Evolutionary conservation across 306 rosid species (phyloP).

Genomic region (Rubus parviflorus): DNA sequence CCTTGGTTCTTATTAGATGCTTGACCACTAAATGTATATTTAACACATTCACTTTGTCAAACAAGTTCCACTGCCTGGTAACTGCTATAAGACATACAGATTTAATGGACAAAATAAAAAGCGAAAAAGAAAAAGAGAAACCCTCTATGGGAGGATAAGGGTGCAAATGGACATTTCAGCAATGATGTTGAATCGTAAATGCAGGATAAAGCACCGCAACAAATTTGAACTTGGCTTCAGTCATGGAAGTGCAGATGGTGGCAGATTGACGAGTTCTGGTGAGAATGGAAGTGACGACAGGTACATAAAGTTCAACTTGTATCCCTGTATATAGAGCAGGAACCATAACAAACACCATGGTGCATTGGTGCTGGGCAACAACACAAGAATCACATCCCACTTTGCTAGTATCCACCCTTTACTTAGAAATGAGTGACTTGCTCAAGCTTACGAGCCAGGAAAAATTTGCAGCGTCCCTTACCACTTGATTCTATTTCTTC

Average conservation of each 20-base stretch:
- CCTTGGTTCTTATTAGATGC: too few relatives aligned
- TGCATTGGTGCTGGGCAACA: too few relatives aligned
- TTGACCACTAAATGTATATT: too few relatives aligned
- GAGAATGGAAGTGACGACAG: constrained; percentile 30
- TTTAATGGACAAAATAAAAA: too few relatives aligned
- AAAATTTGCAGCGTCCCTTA: constrained; percentile 81
- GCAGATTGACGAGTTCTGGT: constrained; percentile 22
- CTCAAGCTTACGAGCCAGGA: constrained; percentile 81
- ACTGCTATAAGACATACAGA: neutral
- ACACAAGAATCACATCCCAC: constrained; percentile 30
- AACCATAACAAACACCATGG: constrained; percentile 36
- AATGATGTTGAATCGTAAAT: neutral
- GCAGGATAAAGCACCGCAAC: constrained; percentile 24
- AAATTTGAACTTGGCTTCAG: constrained; percentile 37
- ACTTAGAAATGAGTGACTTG: constrained; percentile 55
- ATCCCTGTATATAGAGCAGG: constrained; percentile 69
- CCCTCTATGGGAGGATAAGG: constrained; percentile 13
- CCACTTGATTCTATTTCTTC: constrained; percentile 91
- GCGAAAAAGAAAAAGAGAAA: neutral
- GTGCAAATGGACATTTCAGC: constrained; percentile 4
- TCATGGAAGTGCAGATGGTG: constrained; percentile 33
- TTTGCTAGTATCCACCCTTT: constrained; percentile 31
- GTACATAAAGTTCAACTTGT: constrained; percentile 32
- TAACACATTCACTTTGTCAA: neutral
- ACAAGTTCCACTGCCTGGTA: neutral